A percentile compares a stretch with the other conserved stretches of the same genome.
phyloP scores from a whole-genome alignment of 2,329 filamentous ascomycete species.

The Rhinocladiella mackenziei region DNA sequence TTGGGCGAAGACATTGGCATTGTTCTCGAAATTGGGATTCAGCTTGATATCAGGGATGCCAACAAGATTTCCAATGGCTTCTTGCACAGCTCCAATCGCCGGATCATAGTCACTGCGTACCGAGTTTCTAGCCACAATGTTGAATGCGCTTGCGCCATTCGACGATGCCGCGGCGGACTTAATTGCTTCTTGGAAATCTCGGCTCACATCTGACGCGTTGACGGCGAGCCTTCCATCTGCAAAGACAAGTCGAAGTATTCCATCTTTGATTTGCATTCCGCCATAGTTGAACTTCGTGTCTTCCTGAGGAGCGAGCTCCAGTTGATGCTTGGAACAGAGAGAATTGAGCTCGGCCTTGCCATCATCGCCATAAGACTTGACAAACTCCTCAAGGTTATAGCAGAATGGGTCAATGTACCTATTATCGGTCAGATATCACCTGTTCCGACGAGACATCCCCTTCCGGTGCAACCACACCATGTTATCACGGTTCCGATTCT shows the following conservation, averaged over 20 bases:
- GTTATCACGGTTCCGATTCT: constrained; percentile 38
- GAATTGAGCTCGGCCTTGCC: constrained; percentile 48
- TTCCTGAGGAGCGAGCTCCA: constrained; percentile 9
- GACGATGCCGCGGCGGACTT: constrained; percentile 41
- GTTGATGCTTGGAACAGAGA: constrained; percentile 30
- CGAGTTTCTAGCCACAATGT: constrained; percentile 43
- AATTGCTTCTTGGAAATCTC: constrained; percentile 45
- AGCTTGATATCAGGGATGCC: constrained; percentile 30
- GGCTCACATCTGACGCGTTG: constrained; percentile 44
- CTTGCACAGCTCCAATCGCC: constrained; percentile 41
- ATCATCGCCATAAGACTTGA: constrained; percentile 37
- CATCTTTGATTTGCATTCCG: constrained; percentile 37
- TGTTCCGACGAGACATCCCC: too few relatives aligned
- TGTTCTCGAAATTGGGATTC: constrained; percentile 47
- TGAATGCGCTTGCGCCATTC: constrained; percentile 35
- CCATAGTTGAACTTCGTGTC: constrained; percentile 12
- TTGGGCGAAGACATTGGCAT: constrained; percentile 40
- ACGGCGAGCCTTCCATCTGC: constrained; percentile 44
- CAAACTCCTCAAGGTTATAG: constrained; percentile 38
- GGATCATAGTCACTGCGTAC: constrained; percentile 46
- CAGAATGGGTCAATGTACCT: constrained; percentile 14
- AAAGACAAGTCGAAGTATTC: constrained; percentile 48
- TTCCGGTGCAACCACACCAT: constrained; percentile 39
- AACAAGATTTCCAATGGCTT: constrained; percentile 38
- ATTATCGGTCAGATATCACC: too few relatives aligned